Evolutionary conservation across 768 basidiomycete genomes (phyloP), one percentile per base, ranked within the genome.

Genomic region (Arthromyces matolae): DNA sequence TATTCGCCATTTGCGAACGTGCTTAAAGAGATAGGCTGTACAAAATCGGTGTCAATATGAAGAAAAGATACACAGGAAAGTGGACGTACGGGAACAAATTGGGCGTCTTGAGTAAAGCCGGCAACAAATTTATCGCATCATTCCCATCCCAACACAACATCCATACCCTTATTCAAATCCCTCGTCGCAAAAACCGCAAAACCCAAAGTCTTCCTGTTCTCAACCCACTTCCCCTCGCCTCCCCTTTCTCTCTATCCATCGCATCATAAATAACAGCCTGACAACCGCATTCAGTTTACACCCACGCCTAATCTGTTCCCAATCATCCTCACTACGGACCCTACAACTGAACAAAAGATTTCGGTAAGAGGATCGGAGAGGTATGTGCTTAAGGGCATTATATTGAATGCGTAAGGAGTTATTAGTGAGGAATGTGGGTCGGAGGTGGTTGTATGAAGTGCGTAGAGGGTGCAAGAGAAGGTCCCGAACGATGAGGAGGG

Each of bases 101-200:
- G 4, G 83, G 80, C 4, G 75, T 65, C 56, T 81, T 69, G 49
- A 89, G 70, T 42, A 89, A 65, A 7, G 81, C 81, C n/a, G 81
- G 87, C 1, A 92, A 69, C 51, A 74, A 70, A 64, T 95, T 93
- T 0, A 94, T 79, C 1, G 85, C 83, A 60, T 91, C 94, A 98
- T 62, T 96, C 93, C 93, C 94, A 97, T 0, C 87, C 88, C 0
- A 97, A 67, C 0, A 93, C 81, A 16, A 97, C 79, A 67, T 97
- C 94, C 54, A 93, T 91, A 40, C 86, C 76, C 27, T 79, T 79
- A 45, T 77, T 78, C 54, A 97, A 74, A 51, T 89, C 86, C 9
- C 81, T 67, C 14, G 84, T 65, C 1, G 93, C 89, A 53, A 93
- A 94, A 0, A 96, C 71, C 0, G 83, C 92, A 60, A 96, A 94